Evolutionary conservation across 1,139 yeast genomes (phyloP).

Genomic region (Candida dubliniensis): DNA sequence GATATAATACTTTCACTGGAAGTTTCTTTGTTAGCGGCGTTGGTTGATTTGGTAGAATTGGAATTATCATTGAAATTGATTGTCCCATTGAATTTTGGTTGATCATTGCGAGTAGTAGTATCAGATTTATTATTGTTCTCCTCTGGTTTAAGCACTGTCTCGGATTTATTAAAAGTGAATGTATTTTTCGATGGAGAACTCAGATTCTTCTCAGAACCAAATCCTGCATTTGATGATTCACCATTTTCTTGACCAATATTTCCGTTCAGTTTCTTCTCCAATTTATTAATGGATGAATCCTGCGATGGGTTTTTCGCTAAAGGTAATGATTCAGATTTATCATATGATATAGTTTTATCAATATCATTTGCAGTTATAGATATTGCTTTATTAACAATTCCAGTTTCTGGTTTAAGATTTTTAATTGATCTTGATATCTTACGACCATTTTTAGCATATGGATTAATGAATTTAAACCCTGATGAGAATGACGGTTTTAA

Average conservation of each 20-base stretch:
- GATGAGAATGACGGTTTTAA: neutral
- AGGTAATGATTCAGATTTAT: conserved; percentile 31
- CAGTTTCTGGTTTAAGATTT: neutral
- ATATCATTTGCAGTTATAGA: conserved; percentile 38
- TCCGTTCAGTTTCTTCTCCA: neutral
- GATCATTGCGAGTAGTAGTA: too few relatives aligned
- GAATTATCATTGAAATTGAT: too few relatives aligned
- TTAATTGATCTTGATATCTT: conserved; percentile 7
- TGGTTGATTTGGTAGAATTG: neutral
- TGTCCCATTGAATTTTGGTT: too few relatives aligned
- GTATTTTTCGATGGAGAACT: neutral
- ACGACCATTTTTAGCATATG: conserved; percentile 11
- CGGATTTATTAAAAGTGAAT: neutral
- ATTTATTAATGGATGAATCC: neutral
- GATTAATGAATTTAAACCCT: conserved; percentile 14
- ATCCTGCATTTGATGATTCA: too few relatives aligned
- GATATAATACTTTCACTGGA: neutral
- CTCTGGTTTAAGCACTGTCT: neutral
- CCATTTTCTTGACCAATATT: neutral
- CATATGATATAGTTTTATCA: conserved; percentile 36
- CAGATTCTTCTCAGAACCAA: too few relatives aligned
- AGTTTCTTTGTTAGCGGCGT: neutral
- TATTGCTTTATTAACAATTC: conserved; percentile 2
- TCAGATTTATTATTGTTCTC: too few relatives aligned
- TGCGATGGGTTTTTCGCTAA: conserved; percentile 11